phyloP scores from a whole-genome alignment of 805 yeast species.

The Ogataea pignaliae region DNA sequence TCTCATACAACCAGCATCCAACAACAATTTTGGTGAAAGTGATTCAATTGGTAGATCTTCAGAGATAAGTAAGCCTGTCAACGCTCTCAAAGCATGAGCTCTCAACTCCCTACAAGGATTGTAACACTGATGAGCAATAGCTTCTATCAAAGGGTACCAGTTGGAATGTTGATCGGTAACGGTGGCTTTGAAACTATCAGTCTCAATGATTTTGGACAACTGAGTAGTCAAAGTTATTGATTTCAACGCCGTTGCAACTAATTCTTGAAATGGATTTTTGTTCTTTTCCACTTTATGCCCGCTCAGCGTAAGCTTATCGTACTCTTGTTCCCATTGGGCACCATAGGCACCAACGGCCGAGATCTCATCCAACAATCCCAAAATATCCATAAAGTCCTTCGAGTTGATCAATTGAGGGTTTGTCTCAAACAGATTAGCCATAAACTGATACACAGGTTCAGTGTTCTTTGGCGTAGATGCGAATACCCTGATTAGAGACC shows the following conservation, averaged over 20 bases:
- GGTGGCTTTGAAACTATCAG: constrained; percentile 28
- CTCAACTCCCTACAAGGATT: constrained; percentile 83
- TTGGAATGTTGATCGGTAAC: constrained; percentile 29
- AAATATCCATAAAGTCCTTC: constrained; percentile 55
- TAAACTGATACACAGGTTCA: constrained; percentile 40
- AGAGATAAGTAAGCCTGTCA: constrained; percentile 50
- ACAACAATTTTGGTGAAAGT: constrained; percentile 48
- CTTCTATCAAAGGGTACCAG: constrained; percentile 67
- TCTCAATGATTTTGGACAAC: constrained; percentile 35
- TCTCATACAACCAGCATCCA: constrained; percentile 75
- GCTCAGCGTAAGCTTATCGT: constrained; percentile 38
- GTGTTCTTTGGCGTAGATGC: constrained; percentile 42
- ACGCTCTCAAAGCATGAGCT: constrained; percentile 53
- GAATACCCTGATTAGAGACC: constrained; percentile 44
- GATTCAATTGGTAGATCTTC: constrained; percentile 31
- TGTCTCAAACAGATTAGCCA: constrained; percentile 36
- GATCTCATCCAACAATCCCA: constrained; percentile 73
- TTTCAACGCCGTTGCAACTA: constrained; percentile 54
- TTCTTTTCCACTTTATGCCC: constrained; percentile 39
- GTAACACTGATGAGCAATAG: constrained; percentile 82
- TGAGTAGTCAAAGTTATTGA: constrained; percentile 60
- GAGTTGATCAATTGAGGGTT: constrained; percentile 36
- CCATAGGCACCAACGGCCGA: constrained; percentile 80
- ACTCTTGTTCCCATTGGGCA: constrained; percentile 68
- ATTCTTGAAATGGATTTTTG: constrained; percentile 46